These are phyloP conservation scores for Juncus inflexus DNA, from an alignment of 176 grass and related monocot genomes.

Conservation along the genomic window DNA sequence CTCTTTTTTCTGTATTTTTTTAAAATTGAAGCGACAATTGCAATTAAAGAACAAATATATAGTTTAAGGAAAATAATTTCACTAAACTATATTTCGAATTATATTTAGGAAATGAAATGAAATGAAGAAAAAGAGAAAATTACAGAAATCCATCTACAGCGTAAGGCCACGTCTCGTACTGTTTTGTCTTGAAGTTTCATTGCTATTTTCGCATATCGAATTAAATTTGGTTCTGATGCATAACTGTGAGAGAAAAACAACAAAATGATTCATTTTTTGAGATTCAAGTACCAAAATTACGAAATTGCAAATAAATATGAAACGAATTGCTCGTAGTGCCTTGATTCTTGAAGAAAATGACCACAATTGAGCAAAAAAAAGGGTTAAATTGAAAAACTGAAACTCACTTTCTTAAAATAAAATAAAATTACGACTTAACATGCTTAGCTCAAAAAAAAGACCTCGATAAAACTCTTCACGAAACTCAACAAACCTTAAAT, in stretches of 20 bases:
- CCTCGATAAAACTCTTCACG: too few species aligned
- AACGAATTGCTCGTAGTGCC: background rate
- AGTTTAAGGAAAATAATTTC: background rate
- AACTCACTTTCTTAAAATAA: slow-evolving; percentile 8
- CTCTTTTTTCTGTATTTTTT: slow-evolving; percentile 74
- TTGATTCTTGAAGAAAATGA: background rate
- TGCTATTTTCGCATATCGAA: slow-evolving; percentile 87
- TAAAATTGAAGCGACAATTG: slow-evolving; percentile 24
- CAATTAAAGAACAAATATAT: background rate
- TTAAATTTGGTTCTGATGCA: slow-evolving; percentile 52
- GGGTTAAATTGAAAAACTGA: background rate
- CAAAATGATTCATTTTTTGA: slow-evolving; percentile 11
- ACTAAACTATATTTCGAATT: background rate
- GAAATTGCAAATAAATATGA: background rate
- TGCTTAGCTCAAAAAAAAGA: too few species aligned
- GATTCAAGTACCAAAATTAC: slow-evolving; percentile 5
- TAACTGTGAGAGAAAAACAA: slow-evolving; percentile 49
- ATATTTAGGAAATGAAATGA: slow-evolving; percentile 10
- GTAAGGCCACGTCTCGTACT: slow-evolving; percentile 86
- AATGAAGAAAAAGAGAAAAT: slow-evolving; percentile 29
- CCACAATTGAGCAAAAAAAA: background rate
- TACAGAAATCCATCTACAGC: slow-evolving; percentile 94
- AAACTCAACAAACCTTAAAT: background rate
- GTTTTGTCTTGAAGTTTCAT: slow-evolving; percentile 82
- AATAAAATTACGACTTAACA: background rate